A percentile compares a stretch with the other conserved stretches of the same genome.
These are phyloP conservation scores for Talaromyces marneffei DNA, from an alignment of 2,329 filamentous ascomycete genomes.

Conservation along the genomic window DNA sequence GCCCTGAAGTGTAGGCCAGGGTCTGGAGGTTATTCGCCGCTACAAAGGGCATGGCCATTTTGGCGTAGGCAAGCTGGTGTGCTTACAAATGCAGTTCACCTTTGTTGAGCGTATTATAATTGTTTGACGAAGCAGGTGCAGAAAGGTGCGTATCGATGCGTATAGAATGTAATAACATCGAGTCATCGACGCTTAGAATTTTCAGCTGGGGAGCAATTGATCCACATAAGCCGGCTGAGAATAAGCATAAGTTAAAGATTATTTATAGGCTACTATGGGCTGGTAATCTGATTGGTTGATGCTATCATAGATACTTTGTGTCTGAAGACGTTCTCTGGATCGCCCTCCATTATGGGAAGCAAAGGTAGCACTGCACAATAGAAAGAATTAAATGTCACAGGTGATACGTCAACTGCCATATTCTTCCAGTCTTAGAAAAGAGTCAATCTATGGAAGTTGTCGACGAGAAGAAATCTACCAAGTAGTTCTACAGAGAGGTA, in stretches of 20 bases:
- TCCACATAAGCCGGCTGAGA: neutral
- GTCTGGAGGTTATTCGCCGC: neutral
- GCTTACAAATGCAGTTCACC: neutral
- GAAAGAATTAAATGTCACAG: no score
- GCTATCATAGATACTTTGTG: neutral
- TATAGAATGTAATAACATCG: no score
- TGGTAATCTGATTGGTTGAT: neutral
- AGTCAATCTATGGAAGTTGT: no score
- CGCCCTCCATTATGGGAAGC: no score
- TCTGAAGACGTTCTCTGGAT: no score
- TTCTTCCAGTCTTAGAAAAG: no score
- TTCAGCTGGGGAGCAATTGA: neutral
- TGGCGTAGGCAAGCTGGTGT: neutral
- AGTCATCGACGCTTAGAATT: neutral
- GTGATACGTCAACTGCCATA: no score
- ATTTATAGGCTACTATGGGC: no score
- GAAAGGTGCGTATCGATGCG: neutral
- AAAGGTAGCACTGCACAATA: no score
- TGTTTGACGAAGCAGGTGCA: neutral
- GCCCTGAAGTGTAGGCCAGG: neutral
- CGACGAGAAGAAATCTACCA: no score
- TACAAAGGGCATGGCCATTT: neutral
- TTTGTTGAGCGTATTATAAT: neutral
- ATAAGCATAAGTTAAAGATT: no score
- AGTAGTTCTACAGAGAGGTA: no score